Evolutionary conservation across 2,329 filamentous ascomycete genomes (phyloP).

Genomic region (Ophiostoma perfectum): DNA sequence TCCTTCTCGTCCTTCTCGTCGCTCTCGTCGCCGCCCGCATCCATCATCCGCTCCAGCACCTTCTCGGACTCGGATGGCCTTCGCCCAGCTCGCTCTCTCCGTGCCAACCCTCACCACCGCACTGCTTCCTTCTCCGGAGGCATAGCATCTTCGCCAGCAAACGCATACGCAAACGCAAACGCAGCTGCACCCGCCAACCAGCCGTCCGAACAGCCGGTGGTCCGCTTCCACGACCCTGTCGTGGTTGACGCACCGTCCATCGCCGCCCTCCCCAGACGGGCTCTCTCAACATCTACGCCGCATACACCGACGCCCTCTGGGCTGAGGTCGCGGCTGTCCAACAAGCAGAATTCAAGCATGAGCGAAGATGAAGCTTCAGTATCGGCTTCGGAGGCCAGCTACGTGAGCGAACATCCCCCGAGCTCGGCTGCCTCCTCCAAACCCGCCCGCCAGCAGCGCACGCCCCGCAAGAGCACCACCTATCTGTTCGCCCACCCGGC

Average conservation of each 20-base stretch:
- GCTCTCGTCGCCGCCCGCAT: background rate
- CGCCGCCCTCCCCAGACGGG: background rate
- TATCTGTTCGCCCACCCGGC: slow-evolving; percentile 65
- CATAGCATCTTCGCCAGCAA: slow-evolving; percentile 18
- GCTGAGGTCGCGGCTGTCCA: slow-evolving; percentile 17
- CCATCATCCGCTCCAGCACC: background rate
- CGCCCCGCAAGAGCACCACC: slow-evolving; percentile 52
- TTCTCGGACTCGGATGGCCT: slow-evolving; percentile 19
- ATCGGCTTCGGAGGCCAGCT: slow-evolving; percentile 44
- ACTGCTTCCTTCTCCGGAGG: background rate
- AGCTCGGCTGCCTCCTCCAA: slow-evolving; percentile 37
- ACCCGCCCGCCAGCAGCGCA: slow-evolving; percentile 36
- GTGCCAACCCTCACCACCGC: slow-evolving; percentile 15
- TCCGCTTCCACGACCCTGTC: slow-evolving; percentile 42
- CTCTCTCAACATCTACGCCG: background rate
- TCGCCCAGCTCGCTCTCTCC: slow-evolving; percentile 18
- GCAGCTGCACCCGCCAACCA: background rate
- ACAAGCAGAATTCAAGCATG: slow-evolving; percentile 27
- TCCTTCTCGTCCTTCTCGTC: slow-evolving; percentile 18
- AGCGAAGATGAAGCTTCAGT: slow-evolving; percentile 48
- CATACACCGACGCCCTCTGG: slow-evolving; percentile 16
- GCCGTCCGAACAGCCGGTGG: slow-evolving; percentile 33
- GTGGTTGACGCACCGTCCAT: slow-evolving; percentile 29
- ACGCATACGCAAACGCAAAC: slow-evolving; percentile 9
- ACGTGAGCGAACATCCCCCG: slow-evolving; percentile 36